A percentile compares a stretch with the other conserved stretches of the same genome.
phyloP scores from a whole-genome alignment of 2,329 filamentous ascomycete species.

The Bipolaris cookei region DNA sequence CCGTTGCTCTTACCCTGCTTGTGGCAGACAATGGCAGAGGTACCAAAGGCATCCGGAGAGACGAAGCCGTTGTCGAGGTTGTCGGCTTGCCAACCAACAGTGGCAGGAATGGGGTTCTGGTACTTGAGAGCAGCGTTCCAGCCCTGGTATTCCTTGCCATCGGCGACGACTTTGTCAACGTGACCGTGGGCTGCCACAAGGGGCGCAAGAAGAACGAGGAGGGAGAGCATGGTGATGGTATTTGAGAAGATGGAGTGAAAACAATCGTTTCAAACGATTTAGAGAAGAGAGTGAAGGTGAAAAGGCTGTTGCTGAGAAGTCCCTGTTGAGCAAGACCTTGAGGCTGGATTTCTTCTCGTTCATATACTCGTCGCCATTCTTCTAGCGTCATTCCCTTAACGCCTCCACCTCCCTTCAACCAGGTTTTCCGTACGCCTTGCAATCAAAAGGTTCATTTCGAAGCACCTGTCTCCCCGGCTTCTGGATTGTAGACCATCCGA shows the following conservation, averaged over 20 bases:
- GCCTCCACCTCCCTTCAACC: slow-evolving; percentile 5
- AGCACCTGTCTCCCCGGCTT: slow-evolving; percentile 10
- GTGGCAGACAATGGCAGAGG: slow-evolving; percentile 46
- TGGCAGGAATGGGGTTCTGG: slow-evolving; percentile 38
- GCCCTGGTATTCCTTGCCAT: slow-evolving; percentile 38
- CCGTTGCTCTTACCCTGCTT: slow-evolving; percentile 42
- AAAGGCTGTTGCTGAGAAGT: slow-evolving; percentile 8
- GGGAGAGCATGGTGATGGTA: slow-evolving; percentile 18
- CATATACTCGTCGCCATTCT: slow-evolving; percentile 11
- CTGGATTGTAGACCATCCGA: slow-evolving; percentile 5
- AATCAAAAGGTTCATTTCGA: slow-evolving; percentile 19
- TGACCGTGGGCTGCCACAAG: slow-evolving; percentile 42
- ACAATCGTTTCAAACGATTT: neutral
- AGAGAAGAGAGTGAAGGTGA: neutral
- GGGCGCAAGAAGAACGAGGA: slow-evolving; percentile 25
- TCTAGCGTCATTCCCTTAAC: slow-evolving; percentile 3
- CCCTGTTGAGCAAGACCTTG: slow-evolving; percentile 11
- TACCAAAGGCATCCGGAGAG: slow-evolving; percentile 33
- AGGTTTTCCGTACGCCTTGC: slow-evolving; percentile 3
- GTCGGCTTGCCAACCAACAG: slow-evolving; percentile 43
- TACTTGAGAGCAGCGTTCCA: slow-evolving; percentile 42
- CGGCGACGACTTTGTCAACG: slow-evolving; percentile 37
- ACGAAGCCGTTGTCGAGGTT: slow-evolving; percentile 50
- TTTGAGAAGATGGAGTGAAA: neutral
- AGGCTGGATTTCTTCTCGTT: slow-evolving; percentile 10